Base-by-base conservation (phyloP, 768 basidiomycete species). In the Trichaptum fuscoviolaceum region DNA sequence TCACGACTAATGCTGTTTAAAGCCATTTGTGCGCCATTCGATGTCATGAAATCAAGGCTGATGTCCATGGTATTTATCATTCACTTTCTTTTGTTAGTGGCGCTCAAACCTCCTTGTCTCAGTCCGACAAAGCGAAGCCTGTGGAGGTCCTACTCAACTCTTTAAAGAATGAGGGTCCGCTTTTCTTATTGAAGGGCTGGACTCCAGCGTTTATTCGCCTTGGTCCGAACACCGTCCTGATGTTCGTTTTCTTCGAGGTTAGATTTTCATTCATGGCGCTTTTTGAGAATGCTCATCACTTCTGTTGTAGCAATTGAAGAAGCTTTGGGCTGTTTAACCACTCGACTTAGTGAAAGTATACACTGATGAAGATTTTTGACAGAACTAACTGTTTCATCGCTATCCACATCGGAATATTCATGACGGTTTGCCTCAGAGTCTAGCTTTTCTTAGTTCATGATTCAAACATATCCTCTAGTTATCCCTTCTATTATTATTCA, bases 141-240 rank as follows among this genome's bases (percentile, higher is more conserved):
- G 58, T 85, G 24, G 80, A 84, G 64, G 81, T 92, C 30, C 75
- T 92, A 15, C 78, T 76, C 30, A 80, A 75, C 58, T 91, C 91
- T 4, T 76, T 92, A 36, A 83, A 82, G 57, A 81, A 88, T 71
- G 93, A 95, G 79, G 93, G 93, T 0, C 82, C 86, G 10, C 80
- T 81, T 67, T 93, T 94, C 74, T 79, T 94, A 64, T 91, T 95
- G 77, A 93, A 91, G 74, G 93, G 93, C 35, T 95, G 93, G 93
- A 91, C 91, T 20, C 93, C 93, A 1, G 90, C 93, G 8, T 95
- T 93, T 77, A 85, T 90, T 70, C 87, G 93, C 62, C 77, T 95
- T 58, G 92, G 89, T 30, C 92, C 92, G 1, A 93, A 93, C 73
- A 94, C 93, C 1, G 82, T 95, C 35, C 79, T 94, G 5, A 84